phyloP scores from a whole-genome alignment of 805 yeast species.

The Wickerhamomyces xylosicus region DNA sequence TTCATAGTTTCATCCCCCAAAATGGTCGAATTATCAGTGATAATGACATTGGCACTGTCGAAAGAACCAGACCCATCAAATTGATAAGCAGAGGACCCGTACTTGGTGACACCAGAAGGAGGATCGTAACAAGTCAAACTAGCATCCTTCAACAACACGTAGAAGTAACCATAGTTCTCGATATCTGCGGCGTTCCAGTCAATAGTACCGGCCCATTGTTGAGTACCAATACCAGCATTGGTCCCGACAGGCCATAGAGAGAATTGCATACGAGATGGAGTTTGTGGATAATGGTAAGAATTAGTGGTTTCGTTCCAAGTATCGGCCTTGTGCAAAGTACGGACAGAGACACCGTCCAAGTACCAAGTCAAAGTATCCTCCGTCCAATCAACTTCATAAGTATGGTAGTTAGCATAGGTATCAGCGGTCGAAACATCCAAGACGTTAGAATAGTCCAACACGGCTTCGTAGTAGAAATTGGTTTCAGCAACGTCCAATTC shows the following conservation, averaged over 20 bases:
- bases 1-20: slow-evolving; percentile 51
- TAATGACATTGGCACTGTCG: slow-evolving; percentile 39
- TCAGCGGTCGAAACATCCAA: slow-evolving; percentile 29
- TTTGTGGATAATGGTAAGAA: slow-evolving; percentile 53
- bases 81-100: slow-evolving; percentile 40
- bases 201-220: slow-evolving; percentile 76
- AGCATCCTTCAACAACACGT: slow-evolving; percentile 50
- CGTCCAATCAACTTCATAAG: slow-evolving; percentile 72
- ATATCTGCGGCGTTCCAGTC: slow-evolving; percentile 78
- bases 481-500: slow-evolving; percentile 59
- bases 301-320: slow-evolving; percentile 57
- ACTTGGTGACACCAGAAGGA: slow-evolving; percentile 40
- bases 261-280: slow-evolving; percentile 63
- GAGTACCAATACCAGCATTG: slow-evolving; percentile 47
- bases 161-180: slow-evolving; percentile 70
- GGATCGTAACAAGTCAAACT: slow-evolving; percentile 63
- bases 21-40: slow-evolving; percentile 53
- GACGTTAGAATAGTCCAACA: slow-evolving; percentile 55
- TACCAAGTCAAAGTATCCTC: slow-evolving; percentile 65
- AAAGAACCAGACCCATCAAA: slow-evolving; percentile 40
- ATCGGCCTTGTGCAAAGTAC: slow-evolving; percentile 51
- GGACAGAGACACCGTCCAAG: slow-evolving; percentile 55
- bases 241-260: slow-evolving; percentile 78
- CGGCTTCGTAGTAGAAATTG: slow-evolving; percentile 74
- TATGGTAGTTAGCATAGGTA: slow-evolving; percentile 63